Base-by-base conservation (phyloP, 1,284 basidiomycete species). In the Polyporus tsugae region DNA sequence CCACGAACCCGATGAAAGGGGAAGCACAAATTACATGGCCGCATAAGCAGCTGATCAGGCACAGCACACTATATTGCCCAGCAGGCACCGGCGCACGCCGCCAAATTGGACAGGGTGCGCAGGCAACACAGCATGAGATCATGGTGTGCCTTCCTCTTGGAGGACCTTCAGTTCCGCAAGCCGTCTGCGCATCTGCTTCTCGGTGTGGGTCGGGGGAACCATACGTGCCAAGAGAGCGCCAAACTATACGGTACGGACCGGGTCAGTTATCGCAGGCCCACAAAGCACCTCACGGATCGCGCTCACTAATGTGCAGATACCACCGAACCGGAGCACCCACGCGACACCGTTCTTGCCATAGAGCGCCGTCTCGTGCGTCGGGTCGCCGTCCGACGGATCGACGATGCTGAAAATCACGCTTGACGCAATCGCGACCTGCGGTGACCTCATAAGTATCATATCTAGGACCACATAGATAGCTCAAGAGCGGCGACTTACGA, bases 321-420 rank as follows among this genome's bases (percentile, higher is more conserved):
- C 96, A 60, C 96, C 96, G 76, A 98, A 98, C 15, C 96, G 89
- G 62, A 99, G 81, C 5, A 98, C 95, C 96, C 96, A 98, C 0
- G 92, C 94, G 25, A 97, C 94, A 57, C 95, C 95, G 67, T 90
- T 91, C 83, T 95, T 95, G 52, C 91, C 93, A 69, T 87, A 85
- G 78, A 92, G 94, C 3, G 91, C 87, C 64, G 85, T 82, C 64
- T 87, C 85, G 60, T 84, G 82, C 25, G 80, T 79, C 10, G 82
- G 80, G 63, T 84, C 78, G 4, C 80, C 77, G 17, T 81, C 79
- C 11, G 74, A 72, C 39, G 76, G 81, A 75, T 96, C 94, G 0
- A 93, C 92, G 41, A 91, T 77, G 63, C 87, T 87, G 87, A 99
- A 98, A 75, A 99, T 98, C 55, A 91, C 80, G 74, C 94, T 95